Conservation (phyloP, 495 filamentous ascomycete species). For the Cercophora scortea region DNA sequence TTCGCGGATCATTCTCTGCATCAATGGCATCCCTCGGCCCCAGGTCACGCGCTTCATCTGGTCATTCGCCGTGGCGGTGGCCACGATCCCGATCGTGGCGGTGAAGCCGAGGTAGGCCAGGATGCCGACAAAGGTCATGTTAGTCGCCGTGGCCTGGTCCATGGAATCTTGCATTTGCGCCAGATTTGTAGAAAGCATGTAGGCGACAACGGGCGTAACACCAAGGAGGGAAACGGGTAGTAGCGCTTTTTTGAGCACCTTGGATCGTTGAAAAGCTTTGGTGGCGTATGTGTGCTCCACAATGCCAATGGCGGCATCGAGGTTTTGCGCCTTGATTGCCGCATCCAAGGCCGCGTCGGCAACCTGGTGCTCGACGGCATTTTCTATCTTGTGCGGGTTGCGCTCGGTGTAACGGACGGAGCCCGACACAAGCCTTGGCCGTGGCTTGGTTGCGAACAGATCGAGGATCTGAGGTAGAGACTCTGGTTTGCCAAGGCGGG, state of each 20-base stretch:
- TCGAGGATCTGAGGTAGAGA: slow-evolving; percentile 71
- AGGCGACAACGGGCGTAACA: slow-evolving; percentile 60
- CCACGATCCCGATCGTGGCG: slow-evolving; percentile 71
- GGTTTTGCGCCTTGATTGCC: slow-evolving; percentile 68
- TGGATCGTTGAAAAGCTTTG: slow-evolving; percentile 62
- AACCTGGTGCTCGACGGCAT: slow-evolving; percentile 58
- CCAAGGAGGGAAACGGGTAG: slow-evolving; percentile 32
- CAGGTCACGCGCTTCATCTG: slow-evolving; percentile 92
- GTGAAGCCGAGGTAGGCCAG: slow-evolving; percentile 75
- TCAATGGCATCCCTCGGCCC: slow-evolving; percentile 69
- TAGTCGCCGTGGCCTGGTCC: slow-evolving; percentile 60
- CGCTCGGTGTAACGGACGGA: slow-evolving; percentile 52
- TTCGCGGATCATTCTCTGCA: slow-evolving; percentile 84
- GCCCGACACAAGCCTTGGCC: slow-evolving; percentile 52
- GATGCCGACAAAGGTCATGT: slow-evolving; percentile 72
- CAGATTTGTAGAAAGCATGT: slow-evolving; percentile 55
- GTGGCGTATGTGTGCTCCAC: slow-evolving; percentile 70
- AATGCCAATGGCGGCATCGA: slow-evolving; percentile 68
- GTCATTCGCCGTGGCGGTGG: slow-evolving; percentile 78
- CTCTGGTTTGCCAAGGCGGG: slow-evolving; percentile 59
- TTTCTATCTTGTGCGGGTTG: slow-evolving; percentile 59
- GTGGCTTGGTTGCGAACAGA: slow-evolving; percentile 77
- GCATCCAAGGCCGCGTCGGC: slow-evolving; percentile 65
- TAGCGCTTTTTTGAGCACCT: slow-evolving; percentile 43
- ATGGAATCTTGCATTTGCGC: slow-evolving; percentile 58